Base-by-base conservation (phyloP, 805 yeast species). In the Saturnispora gosingensis region DNA sequence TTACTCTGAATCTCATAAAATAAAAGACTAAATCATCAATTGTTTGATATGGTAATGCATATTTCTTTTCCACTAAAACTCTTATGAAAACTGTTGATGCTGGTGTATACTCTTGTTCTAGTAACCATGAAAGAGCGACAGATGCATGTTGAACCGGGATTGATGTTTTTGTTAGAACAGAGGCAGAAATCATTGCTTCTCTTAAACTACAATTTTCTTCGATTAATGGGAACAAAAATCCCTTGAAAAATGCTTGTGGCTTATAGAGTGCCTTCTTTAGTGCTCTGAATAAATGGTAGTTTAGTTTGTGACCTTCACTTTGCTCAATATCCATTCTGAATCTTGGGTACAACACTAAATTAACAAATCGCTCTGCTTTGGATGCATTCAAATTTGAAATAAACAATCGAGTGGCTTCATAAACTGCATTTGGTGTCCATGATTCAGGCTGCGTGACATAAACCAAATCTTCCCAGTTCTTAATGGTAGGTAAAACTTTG, bases 171-270 rank as follows among this genome's bases (percentile, higher is more conserved):
- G 88, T 74, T 54, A 93, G 74, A 9, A 93, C 88, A 28, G 97
- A 89, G 22, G 96, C 96, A 16, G 91, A 95, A 66, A 93, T 89
- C 55, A 93, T 81, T 4, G 99, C 98, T 67, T 93, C 99, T 63
- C 95, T 80, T 8, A 88, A 83, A 4, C 96, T 77, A 68, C 98
- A 90, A 49, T 86, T 86, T n/a, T 80, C 77, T 61, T 88, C 95
- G 16, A 89, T 86, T 53, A 93, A 73, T 24, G 97, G 98, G 65
- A 93, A 87, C 54, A 93, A 72, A 63, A 93, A 89, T 1, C 99
- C 99, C 68, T 89, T 91, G 77, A 91, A 93, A 63, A 91, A 93
- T 10, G 99, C 99, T 51, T 93, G 89, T 30, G 99, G 99, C 67
- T 93, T 93, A 74, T 93, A 93, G 50, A 95, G 75, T 0, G 97